These are phyloP conservation scores for Naganishia randhawae DNA, from an alignment of 768 basidiomycete genomes.

Conservation along the genomic window DNA sequence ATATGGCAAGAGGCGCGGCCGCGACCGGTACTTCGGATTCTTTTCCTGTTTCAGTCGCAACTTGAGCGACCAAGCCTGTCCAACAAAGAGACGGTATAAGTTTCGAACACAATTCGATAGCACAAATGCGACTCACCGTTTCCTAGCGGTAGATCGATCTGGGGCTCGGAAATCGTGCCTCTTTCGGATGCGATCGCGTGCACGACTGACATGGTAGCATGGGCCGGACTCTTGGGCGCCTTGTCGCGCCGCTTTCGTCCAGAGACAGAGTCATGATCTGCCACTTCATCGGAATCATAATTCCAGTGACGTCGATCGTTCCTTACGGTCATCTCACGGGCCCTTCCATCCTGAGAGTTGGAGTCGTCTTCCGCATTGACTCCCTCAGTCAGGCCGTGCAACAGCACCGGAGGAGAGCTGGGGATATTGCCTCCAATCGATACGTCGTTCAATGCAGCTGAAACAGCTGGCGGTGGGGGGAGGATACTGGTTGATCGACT, in stretches of 20 bases:
- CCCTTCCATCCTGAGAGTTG: neutral
- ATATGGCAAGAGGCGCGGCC: neutral
- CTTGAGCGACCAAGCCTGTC: neutral
- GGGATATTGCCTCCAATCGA: neutral
- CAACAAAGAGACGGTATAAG: neutral
- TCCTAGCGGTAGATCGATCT: neutral
- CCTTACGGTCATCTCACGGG: neutral
- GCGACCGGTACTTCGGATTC: neutral
- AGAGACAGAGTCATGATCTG: neutral
- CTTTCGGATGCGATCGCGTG: neutral
- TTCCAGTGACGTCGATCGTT: constrained; percentile 7
- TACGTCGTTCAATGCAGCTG: neutral
- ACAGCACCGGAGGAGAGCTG: constrained; percentile 1
- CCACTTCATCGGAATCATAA: constrained; percentile 15
- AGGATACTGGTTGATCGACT: constrained; percentile 15
- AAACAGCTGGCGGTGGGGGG: constrained; percentile 4
- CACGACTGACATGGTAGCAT: neutral
- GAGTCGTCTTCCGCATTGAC: neutral
- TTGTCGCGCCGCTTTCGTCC: neutral
- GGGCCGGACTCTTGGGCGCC: neutral
- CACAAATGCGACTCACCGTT: neutral
- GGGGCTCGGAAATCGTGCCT: neutral
- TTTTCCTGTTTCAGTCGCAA: neutral
- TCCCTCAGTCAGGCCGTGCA: neutral
- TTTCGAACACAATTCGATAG: neutral